phyloP scores from a whole-genome alignment of 768 basidiomycete species.

The Mycena indigotica region DNA sequence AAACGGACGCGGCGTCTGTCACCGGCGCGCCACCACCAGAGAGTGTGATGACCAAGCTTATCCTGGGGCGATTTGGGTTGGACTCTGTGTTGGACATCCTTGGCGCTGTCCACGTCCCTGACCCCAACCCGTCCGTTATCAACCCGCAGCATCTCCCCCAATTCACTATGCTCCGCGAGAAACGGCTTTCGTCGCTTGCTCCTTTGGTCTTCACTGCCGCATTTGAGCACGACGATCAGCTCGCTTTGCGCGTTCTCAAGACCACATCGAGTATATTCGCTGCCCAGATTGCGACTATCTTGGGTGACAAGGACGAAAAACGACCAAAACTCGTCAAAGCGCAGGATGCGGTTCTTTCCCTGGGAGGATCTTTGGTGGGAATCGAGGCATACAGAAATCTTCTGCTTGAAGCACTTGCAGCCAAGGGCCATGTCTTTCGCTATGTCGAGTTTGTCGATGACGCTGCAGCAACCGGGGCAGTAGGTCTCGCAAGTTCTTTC shows the following conservation, averaged over 20 bases:
- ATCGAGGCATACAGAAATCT: conserved; percentile 59
- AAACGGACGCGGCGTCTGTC: conserved; percentile 54
- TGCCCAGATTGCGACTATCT: conserved; percentile 56
- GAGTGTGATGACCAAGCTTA: conserved; percentile 45
- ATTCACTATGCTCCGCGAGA: conserved; percentile 55
- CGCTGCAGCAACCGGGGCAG: conserved; percentile 66
- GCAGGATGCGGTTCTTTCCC: conserved; percentile 62
- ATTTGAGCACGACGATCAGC: conserved; percentile 65
- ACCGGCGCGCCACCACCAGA: conserved; percentile 30
- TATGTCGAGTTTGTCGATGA: conserved; percentile 71
- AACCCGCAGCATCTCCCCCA: conserved; percentile 29
- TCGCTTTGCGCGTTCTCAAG: conserved; percentile 62
- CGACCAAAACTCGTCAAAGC: conserved; percentile 49
- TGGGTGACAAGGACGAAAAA: conserved; percentile 39
- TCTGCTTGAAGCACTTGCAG: conserved; percentile 55
- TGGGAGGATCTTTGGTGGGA: conserved; percentile 79
- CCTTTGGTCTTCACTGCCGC: conserved; percentile 80
- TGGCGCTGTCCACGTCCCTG: conserved; percentile 62
- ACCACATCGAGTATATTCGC: conserved; percentile 57
- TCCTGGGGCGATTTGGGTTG: conserved; percentile 61
- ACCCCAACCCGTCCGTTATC: conserved; percentile 39
- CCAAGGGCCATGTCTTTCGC: conserved; percentile 63
- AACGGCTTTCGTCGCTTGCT: conserved; percentile 70
- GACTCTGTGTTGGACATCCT: conserved; percentile 64
- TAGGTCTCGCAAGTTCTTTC: conserved; percentile 46